phyloP scores from a whole-genome alignment of 108 stramenopile species.

The Craspedostauros australis region DNA sequence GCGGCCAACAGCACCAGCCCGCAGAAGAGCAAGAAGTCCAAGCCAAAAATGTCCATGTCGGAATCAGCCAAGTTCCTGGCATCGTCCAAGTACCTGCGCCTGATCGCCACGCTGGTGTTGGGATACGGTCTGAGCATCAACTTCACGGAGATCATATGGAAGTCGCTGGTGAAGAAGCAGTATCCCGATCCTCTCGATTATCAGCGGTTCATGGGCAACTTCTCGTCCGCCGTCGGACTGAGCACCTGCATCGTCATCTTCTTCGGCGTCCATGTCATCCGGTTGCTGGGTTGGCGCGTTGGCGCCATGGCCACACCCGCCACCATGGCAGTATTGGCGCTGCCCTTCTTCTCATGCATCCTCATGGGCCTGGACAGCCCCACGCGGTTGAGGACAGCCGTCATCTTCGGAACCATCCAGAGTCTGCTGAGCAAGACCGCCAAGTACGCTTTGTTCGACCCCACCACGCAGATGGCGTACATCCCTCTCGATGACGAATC shows the following conservation, averaged over 20 bases:
- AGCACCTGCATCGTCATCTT: conserved; percentile 91
- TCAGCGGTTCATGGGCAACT: conserved; percentile 93
- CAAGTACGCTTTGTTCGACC: conserved; percentile 89
- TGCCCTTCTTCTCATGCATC: conserved; percentile 89
- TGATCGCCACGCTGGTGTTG: conserved; percentile 85
- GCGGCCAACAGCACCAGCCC: neutral
- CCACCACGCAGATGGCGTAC: conserved; percentile 89
- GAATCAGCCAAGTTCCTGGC: conserved; percentile 84
- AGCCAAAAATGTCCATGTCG: conserved; percentile 79
- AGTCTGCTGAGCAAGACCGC: conserved; percentile 87
- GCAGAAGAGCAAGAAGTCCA: conserved; percentile 61
- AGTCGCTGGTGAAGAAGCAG: conserved; percentile 87
- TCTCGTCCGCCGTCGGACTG: conserved; percentile 76
- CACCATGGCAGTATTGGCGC: conserved; percentile 79
- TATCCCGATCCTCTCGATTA: conserved; percentile 89
- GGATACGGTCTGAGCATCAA: conserved; percentile 95
- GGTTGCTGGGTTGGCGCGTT: conserved; percentile 88
- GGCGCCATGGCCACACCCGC: conserved; percentile 90
- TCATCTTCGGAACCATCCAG: conserved; percentile 85
- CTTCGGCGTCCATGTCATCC: conserved; percentile 86
- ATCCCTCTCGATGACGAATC: conserved; percentile 94
- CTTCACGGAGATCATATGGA: conserved; percentile 97
- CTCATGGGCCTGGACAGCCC: conserved; percentile 74
- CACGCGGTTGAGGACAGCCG: conserved; percentile 52
- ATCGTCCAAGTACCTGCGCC: conserved; percentile 85